Conservation (phyloP, 345 rosid genomes). For the Reutealis trisperma region DNA sequence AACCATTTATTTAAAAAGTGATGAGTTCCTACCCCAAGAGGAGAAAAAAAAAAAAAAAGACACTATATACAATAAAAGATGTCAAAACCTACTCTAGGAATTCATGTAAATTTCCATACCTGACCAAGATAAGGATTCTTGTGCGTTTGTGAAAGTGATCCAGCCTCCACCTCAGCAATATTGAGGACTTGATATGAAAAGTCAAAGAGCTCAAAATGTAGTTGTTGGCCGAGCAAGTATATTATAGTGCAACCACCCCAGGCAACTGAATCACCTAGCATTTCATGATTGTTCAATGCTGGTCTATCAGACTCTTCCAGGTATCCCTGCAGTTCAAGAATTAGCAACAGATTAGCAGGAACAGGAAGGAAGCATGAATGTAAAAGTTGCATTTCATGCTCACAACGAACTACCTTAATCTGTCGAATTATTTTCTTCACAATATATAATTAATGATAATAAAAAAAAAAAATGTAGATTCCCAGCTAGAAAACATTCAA, state of each 20-base stretch:
- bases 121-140: slow-evolving; percentile 58
- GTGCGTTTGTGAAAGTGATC: slow-evolving; percentile 51
- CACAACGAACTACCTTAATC: no score
- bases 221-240: slow-evolving; percentile 94
- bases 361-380: not conserved
- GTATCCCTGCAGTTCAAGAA: slow-evolving; percentile 61
- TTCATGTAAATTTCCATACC: slow-evolving; percentile 42
- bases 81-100: not conserved
- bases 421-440: no score
- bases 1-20: not conserved
- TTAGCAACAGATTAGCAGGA: slow-evolving; percentile 7
- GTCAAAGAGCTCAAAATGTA: slow-evolving; percentile 96
- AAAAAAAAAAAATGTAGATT: no score
- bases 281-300: slow-evolving; percentile 53
- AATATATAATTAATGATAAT: no score
- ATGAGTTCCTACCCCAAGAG: not conserved
- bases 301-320: slow-evolving; percentile 67
- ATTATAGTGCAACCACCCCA: slow-evolving; percentile 99
- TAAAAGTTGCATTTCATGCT: no score
- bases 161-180: slow-evolving; percentile 91
- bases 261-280: slow-evolving; percentile 87
- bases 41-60: not conserved
- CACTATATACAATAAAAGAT: not conserved
- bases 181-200: slow-evolving; percentile 96
- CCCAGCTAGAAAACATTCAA: no score